These are phyloP conservation scores for Mytilinidion resinicola DNA, from an alignment of 495 filamentous ascomycete genomes.

Conservation along the genomic window DNA sequence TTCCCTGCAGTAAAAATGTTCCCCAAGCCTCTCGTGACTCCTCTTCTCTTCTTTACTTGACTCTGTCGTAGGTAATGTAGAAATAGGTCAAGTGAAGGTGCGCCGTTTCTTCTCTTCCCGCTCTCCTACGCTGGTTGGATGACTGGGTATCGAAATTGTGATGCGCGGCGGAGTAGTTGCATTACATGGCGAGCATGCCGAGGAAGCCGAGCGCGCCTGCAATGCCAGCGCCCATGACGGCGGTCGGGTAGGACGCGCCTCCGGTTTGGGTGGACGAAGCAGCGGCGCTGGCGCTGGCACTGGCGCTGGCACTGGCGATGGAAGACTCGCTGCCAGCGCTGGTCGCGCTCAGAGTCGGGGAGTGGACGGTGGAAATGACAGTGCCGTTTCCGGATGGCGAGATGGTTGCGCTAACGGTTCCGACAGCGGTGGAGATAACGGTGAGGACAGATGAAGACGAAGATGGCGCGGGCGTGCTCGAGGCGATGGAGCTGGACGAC, in stretches of 20 bases:
- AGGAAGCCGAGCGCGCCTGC: slow-evolving; percentile 36
- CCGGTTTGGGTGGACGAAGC: slow-evolving; percentile 18
- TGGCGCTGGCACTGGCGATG: neutral
- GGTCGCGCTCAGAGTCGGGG: slow-evolving; percentile 13
- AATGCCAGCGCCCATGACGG: slow-evolving; percentile 32
- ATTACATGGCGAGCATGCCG: slow-evolving; percentile 38
- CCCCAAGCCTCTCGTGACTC: too few species aligned
- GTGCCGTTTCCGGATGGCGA: slow-evolving; percentile 6
- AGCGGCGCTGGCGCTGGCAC: neutral
- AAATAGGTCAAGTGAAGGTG: too few species aligned
- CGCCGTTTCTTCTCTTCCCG: too few species aligned
- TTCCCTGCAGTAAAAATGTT: too few species aligned
- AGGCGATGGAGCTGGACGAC: neutral
- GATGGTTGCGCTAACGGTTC: slow-evolving; percentile 2
- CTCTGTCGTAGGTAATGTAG: too few species aligned
- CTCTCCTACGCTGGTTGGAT: too few species aligned
- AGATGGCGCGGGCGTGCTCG: slow-evolving; percentile 2
- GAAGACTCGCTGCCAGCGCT: slow-evolving; percentile 8
- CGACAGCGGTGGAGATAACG: neutral
- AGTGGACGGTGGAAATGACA: slow-evolving; percentile 6
- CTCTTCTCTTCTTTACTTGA: too few species aligned
- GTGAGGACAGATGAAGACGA: neutral
- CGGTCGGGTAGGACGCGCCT: slow-evolving; percentile 32
- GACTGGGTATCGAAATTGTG: too few species aligned
- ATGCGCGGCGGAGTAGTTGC: too few species aligned